Conservation (phyloP, 192 early-diverging fungal genomes). For the Mortierella hygrophila region DNA sequence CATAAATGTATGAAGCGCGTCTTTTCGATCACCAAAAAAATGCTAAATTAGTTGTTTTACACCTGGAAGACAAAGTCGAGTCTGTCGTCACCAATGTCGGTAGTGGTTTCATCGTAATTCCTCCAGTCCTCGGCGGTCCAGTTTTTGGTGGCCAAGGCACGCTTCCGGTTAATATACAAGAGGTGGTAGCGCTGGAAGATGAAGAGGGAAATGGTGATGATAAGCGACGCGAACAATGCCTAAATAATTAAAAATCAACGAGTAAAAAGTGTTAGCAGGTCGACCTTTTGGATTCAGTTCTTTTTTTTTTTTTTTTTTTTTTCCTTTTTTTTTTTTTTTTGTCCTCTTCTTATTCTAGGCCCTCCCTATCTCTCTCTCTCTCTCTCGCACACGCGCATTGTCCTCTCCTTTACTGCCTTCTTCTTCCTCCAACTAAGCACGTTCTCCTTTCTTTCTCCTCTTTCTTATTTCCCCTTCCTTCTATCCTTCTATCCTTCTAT, state of each 20-base stretch:
- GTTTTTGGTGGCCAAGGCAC: slow-evolving; percentile 62
- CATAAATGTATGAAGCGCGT: neutral
- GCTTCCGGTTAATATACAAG: slow-evolving; percentile 57
- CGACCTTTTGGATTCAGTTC: too few relatives aligned
- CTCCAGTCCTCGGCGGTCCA: slow-evolving; percentile 65
- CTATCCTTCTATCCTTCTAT: neutral
- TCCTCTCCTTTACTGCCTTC: neutral
- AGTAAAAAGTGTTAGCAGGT: too few relatives aligned
- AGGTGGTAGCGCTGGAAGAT: slow-evolving; percentile 61
- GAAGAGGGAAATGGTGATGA: slow-evolving; percentile 50
- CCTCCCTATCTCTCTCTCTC: too few relatives aligned
- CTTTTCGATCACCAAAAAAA: neutral
- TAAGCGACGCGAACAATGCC: slow-evolving; percentile 51
- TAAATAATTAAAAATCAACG: too few relatives aligned
- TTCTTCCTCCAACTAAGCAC: neutral
- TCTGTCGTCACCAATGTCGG: slow-evolving; percentile 64
- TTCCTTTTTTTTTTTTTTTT: too few relatives aligned
- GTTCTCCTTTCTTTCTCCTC: neutral
- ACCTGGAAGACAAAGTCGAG: slow-evolving; percentile 62
- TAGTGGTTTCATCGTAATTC: slow-evolving; percentile 66
- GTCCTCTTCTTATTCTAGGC: too few relatives aligned
- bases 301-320: too few relatives aligned
- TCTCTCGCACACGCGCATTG: neutral
- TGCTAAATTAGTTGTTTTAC: neutral
- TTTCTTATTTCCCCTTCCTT: neutral